Base-by-base conservation (phyloP, 2,329 filamentous ascomycete genomes). In the Diaporthe sp. region DNA sequence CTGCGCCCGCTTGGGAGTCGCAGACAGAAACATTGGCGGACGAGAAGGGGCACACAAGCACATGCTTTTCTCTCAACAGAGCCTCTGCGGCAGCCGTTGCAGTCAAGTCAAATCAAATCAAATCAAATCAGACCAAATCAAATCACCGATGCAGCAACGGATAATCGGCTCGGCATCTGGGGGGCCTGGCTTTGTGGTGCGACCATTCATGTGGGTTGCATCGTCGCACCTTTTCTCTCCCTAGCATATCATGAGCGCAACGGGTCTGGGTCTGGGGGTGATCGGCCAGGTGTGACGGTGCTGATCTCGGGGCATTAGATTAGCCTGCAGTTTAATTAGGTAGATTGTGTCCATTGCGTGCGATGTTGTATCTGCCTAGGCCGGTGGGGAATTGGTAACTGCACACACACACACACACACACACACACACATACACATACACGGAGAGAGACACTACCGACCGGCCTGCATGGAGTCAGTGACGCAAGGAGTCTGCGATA, bases 261-360 rank as follows among this genome's bases (percentile, higher is more conserved):
- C 42, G 62, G 62, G 28, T 67, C n/a, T 62, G 58, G n/a, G 42
- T 25, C 13, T 53, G 62, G 62, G 19, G 31, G 37, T 39, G 44
- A 51, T 53, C 62, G 62, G 62, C 39, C 7, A 39, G 62, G 46
- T 68, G 62, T 53, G 62, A 53, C 31, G 62, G 31, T 68, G 62
- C 62, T 68, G 62, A 68, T 68, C 46, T 68, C 62, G 62, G 62
- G 62, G 46, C 46, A 53, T 51, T 53, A 53, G 62, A 68, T 68
- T 68, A 68, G 62, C 62, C 62, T 68, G 31, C 62, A 51, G 12
- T 37, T 68, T 53, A 39, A 53, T 68, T 51, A 44, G 58, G 39
- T 62, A 28, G 58, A 25, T 25, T 22, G n/a, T 39, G n/a, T 28
- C 28, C 42, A 37, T 51, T 51, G 62, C 44, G 44, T 25, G 62